A percentile compares a stretch with the other conserved stretches of the same genome.
phyloP scores from a whole-genome alignment of 2,329 filamentous ascomycete genomes.

The Calonectria pseudoreteaudii region DNA sequence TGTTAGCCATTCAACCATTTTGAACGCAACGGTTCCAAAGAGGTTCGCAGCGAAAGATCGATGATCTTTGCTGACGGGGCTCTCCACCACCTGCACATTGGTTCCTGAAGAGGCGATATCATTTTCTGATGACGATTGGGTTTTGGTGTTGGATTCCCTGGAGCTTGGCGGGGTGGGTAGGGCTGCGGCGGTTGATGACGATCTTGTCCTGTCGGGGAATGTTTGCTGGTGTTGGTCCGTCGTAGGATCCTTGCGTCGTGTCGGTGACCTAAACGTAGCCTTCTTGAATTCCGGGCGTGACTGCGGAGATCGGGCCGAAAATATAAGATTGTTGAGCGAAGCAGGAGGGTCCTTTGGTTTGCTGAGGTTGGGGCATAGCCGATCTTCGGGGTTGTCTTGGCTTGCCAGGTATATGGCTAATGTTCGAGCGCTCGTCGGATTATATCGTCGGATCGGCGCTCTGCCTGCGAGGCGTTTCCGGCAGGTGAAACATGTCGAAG shows the following conservation, averaged over 20 bases:
- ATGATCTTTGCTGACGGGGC: slow-evolving; percentile 64
- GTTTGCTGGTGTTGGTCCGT: slow-evolving; percentile 10
- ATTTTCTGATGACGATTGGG: neutral
- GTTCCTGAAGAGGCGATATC: neutral
- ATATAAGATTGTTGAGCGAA: slow-evolving; percentile 60
- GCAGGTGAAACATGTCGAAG: slow-evolving; percentile 84
- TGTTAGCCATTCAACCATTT: slow-evolving; percentile 78
- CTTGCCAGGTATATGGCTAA: slow-evolving; percentile 84
- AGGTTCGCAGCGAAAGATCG: slow-evolving; percentile 72
- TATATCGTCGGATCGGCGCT: slow-evolving; percentile 81
- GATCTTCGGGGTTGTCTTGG: slow-evolving; percentile 79
- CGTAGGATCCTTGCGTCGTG: slow-evolving; percentile 18
- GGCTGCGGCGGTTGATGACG: neutral
- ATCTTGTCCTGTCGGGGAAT: slow-evolving; percentile 10
- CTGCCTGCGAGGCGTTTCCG: slow-evolving; percentile 75
- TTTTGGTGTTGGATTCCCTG: neutral
- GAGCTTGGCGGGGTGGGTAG: neutral
- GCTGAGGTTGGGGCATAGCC: slow-evolving; percentile 70
- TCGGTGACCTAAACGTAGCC: slow-evolving; percentile 13
- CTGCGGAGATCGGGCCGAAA: slow-evolving; percentile 48
- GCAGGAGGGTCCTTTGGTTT: slow-evolving; percentile 57
- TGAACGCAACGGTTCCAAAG: slow-evolving; percentile 74
- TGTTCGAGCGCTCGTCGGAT: slow-evolving; percentile 82
- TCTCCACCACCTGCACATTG: slow-evolving; percentile 57
- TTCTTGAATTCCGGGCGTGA: slow-evolving; percentile 35